Percentiles rank a stretch among this genome's conserved stretches.
phyloP scores from a whole-genome alignment of 371 early-diverging fungal species.

The Mortierella sp. region DNA sequence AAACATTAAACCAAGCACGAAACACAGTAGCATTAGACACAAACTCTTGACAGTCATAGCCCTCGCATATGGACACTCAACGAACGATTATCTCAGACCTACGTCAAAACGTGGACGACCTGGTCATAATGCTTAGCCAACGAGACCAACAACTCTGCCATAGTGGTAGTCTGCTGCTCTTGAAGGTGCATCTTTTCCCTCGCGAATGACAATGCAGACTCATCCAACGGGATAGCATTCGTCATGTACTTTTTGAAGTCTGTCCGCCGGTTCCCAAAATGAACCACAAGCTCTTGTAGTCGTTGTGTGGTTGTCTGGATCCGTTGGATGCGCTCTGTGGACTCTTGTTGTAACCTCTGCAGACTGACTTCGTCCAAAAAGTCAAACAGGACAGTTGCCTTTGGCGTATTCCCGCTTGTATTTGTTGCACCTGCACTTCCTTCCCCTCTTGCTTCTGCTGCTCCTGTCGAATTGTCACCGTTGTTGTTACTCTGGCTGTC shows the following conservation, averaged over 20 bases:
- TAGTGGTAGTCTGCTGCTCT: conserved; percentile 52
- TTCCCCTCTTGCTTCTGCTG: neutral
- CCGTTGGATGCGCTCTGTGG: conserved; percentile 27
- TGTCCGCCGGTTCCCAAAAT: conserved; percentile 26
- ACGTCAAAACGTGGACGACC: conserved; percentile 58
- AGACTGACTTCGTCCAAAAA: conserved; percentile 52
- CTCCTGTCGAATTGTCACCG: neutral
- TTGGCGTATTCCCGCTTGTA: neutral
- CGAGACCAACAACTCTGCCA: conserved; percentile 60
- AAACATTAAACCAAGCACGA: neutral
- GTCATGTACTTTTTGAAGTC: conserved; percentile 40
- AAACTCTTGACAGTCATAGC: neutral
- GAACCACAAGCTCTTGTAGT: conserved; percentile 28
- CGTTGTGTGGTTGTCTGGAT: conserved; percentile 25
- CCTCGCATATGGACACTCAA: neutral
- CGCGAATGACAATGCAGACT: conserved; percentile 56
- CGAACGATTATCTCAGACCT: conserved; percentile 2
- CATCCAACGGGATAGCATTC: conserved; percentile 54
- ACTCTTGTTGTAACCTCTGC: conserved; percentile 32
- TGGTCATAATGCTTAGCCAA: conserved; percentile 61
- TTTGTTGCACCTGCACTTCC: neutral
- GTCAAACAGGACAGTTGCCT: conserved; percentile 32
- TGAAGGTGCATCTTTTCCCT: conserved; percentile 56
- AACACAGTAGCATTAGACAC: neutral
- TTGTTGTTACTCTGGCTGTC: neutral